phyloP scores from a whole-genome alignment of 208 protist genomes.

The Strigomonas culicis region DNA sequence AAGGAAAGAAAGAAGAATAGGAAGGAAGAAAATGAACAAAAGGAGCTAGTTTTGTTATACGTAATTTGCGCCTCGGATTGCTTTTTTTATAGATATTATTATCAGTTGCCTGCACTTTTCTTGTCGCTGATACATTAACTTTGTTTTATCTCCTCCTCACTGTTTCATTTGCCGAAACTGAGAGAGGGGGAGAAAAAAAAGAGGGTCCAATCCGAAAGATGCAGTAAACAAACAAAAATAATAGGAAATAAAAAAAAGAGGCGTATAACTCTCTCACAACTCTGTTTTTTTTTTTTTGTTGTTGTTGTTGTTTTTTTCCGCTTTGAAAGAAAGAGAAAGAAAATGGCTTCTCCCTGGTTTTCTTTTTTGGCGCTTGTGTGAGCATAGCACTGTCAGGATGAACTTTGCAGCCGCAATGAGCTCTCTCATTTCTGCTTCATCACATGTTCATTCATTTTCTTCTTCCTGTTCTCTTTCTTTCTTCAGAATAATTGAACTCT shows the following conservation, averaged over 20 bases:
- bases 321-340: conserved; percentile 9
- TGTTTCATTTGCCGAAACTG: background rate
- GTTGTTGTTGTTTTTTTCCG: conserved; percentile 5
- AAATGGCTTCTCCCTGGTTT: background rate
- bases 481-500: background rate
- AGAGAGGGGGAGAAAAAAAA: conserved; percentile 1
- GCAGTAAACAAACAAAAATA: conserved; percentile 20
- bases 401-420: conserved; percentile 1
- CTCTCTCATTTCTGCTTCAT: background rate
- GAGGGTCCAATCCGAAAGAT: conserved; percentile 16
- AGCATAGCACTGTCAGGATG: background rate
- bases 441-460: conserved; percentile 6
- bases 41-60: conserved; percentile 1
- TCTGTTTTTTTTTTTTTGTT: conserved; percentile 7
- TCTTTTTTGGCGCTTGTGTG: background rate
- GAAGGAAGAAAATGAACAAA: background rate
- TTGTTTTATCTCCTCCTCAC: background rate
- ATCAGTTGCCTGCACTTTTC: background rate
- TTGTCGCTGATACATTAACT: background rate
- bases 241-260: conserved; percentile 18
- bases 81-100: conserved; percentile 1
- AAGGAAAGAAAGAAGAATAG: conserved; percentile 2
- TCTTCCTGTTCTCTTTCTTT: conserved; percentile 3
- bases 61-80: background rate
- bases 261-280: background rate